Evolutionary conservation across 331 rosid genomes (phyloP).

Genomic region (Acacia concinna): DNA sequence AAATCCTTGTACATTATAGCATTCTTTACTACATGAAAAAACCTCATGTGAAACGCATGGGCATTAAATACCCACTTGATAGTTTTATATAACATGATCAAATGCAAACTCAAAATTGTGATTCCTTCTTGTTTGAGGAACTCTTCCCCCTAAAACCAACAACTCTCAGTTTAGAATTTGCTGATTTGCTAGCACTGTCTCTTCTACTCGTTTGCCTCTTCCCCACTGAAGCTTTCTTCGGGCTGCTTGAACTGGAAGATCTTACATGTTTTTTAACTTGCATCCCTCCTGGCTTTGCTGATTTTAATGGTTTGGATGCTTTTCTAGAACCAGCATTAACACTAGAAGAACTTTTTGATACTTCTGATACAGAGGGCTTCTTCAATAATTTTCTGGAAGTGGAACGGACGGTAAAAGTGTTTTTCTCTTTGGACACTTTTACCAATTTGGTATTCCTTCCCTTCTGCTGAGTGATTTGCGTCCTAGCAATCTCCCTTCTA

Average conservation of each 20-base stretch:
- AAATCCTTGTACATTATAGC: not conserved
- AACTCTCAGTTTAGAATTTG: constrained; percentile 63
- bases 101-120: constrained; percentile 39
- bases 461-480: constrained; percentile 57
- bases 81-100: constrained; percentile 3
- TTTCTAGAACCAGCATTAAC: constrained; percentile 32
- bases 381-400: not conserved
- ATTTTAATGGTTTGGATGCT: constrained; percentile 22
- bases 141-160: constrained; percentile 86
- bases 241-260: constrained; percentile 29
- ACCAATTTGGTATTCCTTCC: constrained; percentile 46
- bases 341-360: constrained; percentile 30
- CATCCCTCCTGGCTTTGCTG: not conserved
- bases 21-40: constrained; percentile 15
- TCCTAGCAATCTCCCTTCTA: constrained; percentile 64
- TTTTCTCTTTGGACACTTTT: constrained; percentile 47
- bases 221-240: constrained; percentile 43
- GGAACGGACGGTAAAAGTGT: constrained; percentile 10
- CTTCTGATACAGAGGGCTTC: not conserved
- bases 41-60: constrained; percentile 14
- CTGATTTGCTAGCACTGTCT: constrained; percentile 43
- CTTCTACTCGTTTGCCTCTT: constrained; percentile 45
- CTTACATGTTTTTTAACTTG: constrained; percentile 14
- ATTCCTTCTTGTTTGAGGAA: constrained; percentile 47
- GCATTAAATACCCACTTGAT: constrained; percentile 16